Conservation (phyloP, 768 basidiomycete genomes). For the Neoboletus subvelutipes region DNA sequence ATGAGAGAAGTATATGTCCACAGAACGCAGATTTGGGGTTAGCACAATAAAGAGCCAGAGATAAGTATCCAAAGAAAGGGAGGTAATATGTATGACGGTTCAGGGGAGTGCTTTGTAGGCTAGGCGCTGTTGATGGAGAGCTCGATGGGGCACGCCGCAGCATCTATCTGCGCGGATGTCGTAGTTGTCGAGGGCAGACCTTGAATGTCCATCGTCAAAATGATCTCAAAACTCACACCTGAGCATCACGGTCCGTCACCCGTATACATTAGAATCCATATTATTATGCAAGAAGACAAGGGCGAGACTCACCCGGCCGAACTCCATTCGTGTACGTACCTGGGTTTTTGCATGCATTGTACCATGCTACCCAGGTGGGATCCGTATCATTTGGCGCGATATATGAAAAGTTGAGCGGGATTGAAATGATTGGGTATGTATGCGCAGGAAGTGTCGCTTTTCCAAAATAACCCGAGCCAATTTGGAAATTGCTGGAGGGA, state of each 20-base stretch:
- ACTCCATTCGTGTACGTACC: slow-evolving; percentile 46
- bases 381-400: slow-evolving; percentile 76
- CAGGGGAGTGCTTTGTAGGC: slow-evolving; percentile 34
- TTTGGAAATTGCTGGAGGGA: slow-evolving; percentile 56
- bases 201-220: slow-evolving; percentile 64
- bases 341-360: slow-evolving; percentile 71
- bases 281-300: neutral
- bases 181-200: slow-evolving; percentile 58
- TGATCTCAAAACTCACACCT: slow-evolving; percentile 61
- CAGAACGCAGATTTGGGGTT: slow-evolving; percentile 2
- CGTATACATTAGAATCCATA: neutral
- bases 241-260: slow-evolving; percentile 5
- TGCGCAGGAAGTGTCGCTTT: slow-evolving; percentile 64
- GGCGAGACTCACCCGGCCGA: slow-evolving; percentile 54
- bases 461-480: slow-evolving; percentile 67
- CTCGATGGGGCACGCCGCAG: slow-evolving; percentile 71
- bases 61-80: slow-evolving; percentile 13
- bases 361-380: slow-evolving; percentile 79
- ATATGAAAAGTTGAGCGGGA: slow-evolving; percentile 87
- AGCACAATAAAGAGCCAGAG: slow-evolving; percentile 4
- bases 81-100: neutral
- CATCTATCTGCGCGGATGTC: slow-evolving; percentile 55
- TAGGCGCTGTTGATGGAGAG: slow-evolving; percentile 54
- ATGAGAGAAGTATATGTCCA: slow-evolving; percentile 10
- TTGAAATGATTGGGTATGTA: slow-evolving; percentile 54